Conservation (phyloP, 805 yeast genomes). For the Lipomyces sp. region DNA sequence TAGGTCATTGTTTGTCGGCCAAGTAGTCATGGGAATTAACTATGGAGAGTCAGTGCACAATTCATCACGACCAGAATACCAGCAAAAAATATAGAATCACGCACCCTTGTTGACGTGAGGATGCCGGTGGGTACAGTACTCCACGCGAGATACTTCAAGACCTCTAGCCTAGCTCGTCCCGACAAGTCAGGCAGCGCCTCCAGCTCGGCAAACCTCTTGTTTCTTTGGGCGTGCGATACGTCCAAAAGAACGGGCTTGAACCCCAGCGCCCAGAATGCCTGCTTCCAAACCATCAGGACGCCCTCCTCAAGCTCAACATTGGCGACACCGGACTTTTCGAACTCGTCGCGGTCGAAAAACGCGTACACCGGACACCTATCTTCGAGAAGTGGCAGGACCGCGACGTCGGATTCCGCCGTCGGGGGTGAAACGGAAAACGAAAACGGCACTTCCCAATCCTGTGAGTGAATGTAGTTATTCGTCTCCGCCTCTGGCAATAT, state of each 20-base stretch:
- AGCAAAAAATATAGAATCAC: not conserved
- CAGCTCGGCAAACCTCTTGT: constrained; percentile 23
- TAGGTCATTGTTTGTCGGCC: constrained; percentile 14
- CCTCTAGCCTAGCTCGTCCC: constrained; percentile 7
- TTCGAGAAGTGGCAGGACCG: constrained; percentile 21
- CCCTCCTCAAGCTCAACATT: constrained; percentile 24
- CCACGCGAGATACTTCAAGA: constrained; percentile 33
- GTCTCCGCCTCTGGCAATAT: not conserved
- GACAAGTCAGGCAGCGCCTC: constrained; percentile 1
- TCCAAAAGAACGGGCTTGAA: constrained; percentile 33
- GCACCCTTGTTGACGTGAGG: constrained; percentile 29
- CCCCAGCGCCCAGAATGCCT: constrained; percentile 34
- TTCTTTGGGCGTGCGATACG: constrained; percentile 21
- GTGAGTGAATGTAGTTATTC: constrained; percentile 23
- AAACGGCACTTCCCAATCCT: constrained; percentile 24
- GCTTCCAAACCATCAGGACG: constrained; percentile 31
- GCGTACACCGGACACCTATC: constrained; percentile 26
- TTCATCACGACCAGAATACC: not conserved
- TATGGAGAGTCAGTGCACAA: not conserved
- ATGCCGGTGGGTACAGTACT: constrained; percentile 32
- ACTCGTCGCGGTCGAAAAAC: constrained; percentile 15
- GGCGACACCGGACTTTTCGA: constrained; percentile 10
- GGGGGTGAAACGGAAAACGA: constrained; percentile 20
- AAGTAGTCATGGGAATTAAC: constrained; percentile 30
- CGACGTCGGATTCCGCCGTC: constrained; percentile 18